These are phyloP conservation scores for Fusarium newnesense DNA, from an alignment of 2,329 filamentous ascomycete species.

Conservation along the genomic window DNA sequence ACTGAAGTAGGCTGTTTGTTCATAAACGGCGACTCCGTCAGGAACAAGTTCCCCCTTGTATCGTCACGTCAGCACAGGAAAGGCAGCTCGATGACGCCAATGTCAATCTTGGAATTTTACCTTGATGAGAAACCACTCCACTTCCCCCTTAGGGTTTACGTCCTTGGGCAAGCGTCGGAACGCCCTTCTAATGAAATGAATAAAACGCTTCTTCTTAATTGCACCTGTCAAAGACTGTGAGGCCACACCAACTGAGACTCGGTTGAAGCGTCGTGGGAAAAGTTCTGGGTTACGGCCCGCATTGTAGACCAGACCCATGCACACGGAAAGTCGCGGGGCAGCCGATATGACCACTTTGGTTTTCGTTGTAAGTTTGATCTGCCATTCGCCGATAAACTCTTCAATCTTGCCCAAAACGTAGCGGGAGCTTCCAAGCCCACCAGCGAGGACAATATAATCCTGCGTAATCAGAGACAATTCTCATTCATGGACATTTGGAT, in stretches of 20 bases:
- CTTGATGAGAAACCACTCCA: neutral
- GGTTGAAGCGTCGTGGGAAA: neutral
- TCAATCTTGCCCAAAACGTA: neutral
- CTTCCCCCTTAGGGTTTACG: neutral
- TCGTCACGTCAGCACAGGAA: neutral
- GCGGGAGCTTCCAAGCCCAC: neutral
- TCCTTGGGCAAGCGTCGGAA: neutral
- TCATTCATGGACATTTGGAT: neutral
- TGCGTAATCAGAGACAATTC: neutral
- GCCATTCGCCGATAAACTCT: neutral
- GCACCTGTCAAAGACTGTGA: neutral
- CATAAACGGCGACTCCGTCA: neutral
- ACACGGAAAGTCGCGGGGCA: neutral
- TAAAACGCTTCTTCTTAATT: neutral
- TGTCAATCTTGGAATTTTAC: neutral
- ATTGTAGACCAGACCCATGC: neutral
- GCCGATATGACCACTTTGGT: neutral
- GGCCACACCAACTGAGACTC: neutral
- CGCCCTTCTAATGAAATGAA: neutral
- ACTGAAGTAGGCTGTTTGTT: neutral
- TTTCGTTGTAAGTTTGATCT: neutral
- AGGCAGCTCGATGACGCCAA: neutral
- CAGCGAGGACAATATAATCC: neutral
- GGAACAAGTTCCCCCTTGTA: neutral
- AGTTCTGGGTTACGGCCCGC: neutral